Percentiles rank a stretch among this genome's conserved stretches.
These are phyloP conservation scores for Pythium inflatum DNA, from an alignment of 352 stramenopile species.

Conservation along the genomic window DNA sequence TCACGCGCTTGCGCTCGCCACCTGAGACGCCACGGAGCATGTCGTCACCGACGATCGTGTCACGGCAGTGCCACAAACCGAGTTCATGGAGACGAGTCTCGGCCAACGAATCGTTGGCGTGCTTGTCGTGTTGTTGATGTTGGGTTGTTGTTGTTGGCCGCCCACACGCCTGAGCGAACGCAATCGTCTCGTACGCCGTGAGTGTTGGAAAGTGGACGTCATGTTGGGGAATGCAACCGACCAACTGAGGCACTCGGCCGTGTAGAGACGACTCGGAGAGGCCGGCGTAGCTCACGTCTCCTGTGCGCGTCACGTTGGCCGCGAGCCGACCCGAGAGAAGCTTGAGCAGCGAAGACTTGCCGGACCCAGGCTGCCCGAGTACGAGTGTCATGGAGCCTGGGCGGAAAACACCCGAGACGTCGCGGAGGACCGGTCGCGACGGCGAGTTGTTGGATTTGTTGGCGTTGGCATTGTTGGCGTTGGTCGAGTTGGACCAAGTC, in stretches of 20 bases:
- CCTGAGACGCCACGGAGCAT: slow-evolving; percentile 14
- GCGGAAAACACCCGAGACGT: slow-evolving; percentile 49
- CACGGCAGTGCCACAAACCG: slow-evolving; percentile 41
- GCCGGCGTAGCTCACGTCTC: slow-evolving; percentile 53
- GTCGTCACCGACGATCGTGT: slow-evolving; percentile 64
- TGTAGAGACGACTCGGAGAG: slow-evolving; percentile 29
- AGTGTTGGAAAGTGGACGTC: slow-evolving; percentile 56
- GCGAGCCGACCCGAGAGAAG: slow-evolving; percentile 54
- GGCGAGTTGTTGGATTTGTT: slow-evolving; percentile 12
- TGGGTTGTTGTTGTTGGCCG: neutral
- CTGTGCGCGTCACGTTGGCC: slow-evolving; percentile 43
- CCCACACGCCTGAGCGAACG: slow-evolving; percentile 43
- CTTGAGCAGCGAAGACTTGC: slow-evolving; percentile 66
- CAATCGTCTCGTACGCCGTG: slow-evolving; percentile 52
- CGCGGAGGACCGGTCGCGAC: slow-evolving; percentile 43
- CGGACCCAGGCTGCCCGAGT: slow-evolving; percentile 55
- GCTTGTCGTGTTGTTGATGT: neutral
- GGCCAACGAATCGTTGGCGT: neutral
- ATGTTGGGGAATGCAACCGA: slow-evolving; percentile 55
- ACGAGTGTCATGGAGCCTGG: slow-evolving; percentile 60
- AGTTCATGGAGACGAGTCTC: slow-evolving; percentile 24
- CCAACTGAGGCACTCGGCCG: slow-evolving; percentile 48
- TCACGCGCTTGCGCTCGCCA: slow-evolving; percentile 87
- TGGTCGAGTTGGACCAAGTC: neutral
- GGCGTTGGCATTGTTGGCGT: no score